phyloP scores from a whole-genome alignment of 352 stramenopile genomes.

The Globisporangium yorkense region DNA sequence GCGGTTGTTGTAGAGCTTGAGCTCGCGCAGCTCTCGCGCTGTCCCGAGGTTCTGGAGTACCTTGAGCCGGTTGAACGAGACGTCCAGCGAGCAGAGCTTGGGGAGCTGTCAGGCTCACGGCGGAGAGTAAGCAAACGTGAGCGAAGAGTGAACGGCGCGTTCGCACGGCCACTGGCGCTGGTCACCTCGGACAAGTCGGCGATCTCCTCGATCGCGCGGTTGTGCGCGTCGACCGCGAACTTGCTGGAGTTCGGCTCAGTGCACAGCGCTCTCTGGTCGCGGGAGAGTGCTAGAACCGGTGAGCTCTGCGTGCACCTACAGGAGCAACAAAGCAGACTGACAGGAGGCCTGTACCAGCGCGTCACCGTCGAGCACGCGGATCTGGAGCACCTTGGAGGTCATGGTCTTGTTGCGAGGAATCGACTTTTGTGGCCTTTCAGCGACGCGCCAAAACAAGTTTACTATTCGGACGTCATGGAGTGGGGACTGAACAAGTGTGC shows the following conservation, averaged over 20 bases:
- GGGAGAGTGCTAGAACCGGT: no score
- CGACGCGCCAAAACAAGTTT: no score
- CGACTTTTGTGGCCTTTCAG: no score
- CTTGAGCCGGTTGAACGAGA: conserved; percentile 72
- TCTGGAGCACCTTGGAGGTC: conserved; percentile 15
- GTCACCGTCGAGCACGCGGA: conserved; percentile 30
- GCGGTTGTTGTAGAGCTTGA: conserved; percentile 84
- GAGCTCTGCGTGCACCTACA: no score
- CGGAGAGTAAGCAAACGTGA: background rate
- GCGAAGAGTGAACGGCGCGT: no score
- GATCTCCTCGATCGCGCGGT: conserved; percentile 55
- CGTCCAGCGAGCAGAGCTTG: conserved; percentile 67
- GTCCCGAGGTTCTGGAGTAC: conserved; percentile 55
- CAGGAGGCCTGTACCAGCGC: conserved; percentile 21
- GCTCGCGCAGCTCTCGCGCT: conserved; percentile 52
- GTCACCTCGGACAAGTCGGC: conserved; percentile 55
- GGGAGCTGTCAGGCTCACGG: conserved; percentile 30
- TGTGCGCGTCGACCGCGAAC: conserved; percentile 73
- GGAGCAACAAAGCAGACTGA: no score
- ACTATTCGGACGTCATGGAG: no score
- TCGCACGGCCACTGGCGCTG: no score
- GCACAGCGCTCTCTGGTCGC: conserved; percentile 25
- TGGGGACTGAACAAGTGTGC: no score
- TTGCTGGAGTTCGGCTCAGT: conserved; percentile 78
- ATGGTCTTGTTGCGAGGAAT: no score